These are phyloP conservation scores for Pouteria glomerata DNA, from an alignment of 148 eudicot species.

Conservation along the genomic window DNA sequence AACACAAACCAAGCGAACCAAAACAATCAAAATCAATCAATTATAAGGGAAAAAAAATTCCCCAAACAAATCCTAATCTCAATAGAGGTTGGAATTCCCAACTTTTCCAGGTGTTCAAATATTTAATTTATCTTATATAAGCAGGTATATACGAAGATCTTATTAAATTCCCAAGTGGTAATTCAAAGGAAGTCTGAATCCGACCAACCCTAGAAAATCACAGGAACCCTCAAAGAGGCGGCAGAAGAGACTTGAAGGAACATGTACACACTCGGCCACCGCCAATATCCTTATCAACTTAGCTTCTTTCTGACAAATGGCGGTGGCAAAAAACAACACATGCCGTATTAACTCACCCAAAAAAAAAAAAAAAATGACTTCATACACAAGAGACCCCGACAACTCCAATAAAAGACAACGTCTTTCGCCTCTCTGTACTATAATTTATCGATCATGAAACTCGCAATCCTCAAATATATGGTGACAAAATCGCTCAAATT, in stretches of 20 bases:
- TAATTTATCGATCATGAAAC: neutral
- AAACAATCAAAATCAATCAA: neutral
- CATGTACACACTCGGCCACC: conserved; percentile 2
- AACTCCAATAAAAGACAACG: conserved; percentile 7
- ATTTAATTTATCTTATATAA: neutral
- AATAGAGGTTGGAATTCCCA: neutral
- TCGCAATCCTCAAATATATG: neutral
- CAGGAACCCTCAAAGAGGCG: neutral
- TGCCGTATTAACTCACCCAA: neutral
- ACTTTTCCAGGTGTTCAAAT: neutral
- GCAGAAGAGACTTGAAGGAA: neutral
- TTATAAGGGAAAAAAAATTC: neutral
- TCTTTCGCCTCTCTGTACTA: neutral
- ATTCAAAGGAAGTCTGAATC: neutral
- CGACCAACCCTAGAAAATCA: neutral
- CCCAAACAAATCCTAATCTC: neutral
- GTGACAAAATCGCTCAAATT: neutral
- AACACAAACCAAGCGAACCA: neutral
- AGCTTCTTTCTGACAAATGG: neutral
- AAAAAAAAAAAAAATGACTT: neutral
- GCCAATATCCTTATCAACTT: neutral
- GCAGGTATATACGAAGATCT: neutral
- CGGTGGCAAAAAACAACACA: neutral
- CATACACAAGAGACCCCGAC: neutral
- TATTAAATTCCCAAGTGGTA: neutral